phyloP scores from a whole-genome alignment of 2,329 filamentous ascomycete genomes.

The Colletotrichum aenigma region DNA sequence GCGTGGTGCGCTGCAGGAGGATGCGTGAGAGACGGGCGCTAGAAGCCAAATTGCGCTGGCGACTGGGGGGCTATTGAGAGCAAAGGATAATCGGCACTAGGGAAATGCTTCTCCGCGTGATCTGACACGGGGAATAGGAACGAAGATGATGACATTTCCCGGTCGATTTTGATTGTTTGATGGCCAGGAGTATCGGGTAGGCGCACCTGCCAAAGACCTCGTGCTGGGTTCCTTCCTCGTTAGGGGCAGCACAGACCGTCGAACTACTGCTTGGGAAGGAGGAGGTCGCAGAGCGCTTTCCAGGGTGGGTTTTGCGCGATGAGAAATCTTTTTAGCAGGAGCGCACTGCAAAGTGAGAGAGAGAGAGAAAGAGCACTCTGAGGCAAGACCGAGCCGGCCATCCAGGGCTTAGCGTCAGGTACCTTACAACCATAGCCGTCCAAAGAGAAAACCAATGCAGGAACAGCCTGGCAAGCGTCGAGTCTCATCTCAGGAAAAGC shows the following conservation, averaged over 20 bases:
- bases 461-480: background rate
- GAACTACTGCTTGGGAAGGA: slow-evolving; percentile 7
- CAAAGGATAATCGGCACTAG: background rate
- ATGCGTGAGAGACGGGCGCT: background rate
- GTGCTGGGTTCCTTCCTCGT: background rate
- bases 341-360: background rate
- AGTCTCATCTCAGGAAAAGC: background rate
- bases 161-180: background rate
- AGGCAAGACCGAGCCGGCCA: background rate
- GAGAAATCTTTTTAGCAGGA: background rate
- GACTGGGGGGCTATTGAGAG: background rate
- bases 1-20: background rate
- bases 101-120: slow-evolving; percentile 11
- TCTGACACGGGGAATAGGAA: background rate
- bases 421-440: background rate
- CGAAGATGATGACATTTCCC: slow-evolving; percentile 8
- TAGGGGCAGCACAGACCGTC: background rate
- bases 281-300: background rate
- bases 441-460: background rate
- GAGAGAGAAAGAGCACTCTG: background rate
- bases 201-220: background rate
- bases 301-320: background rate
- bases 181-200: background rate
- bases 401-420: slow-evolving; percentile 17
- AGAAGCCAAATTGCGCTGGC: background rate